Conservation (phyloP, 179 eudicot species). For the Patellifolia procumbens region DNA sequence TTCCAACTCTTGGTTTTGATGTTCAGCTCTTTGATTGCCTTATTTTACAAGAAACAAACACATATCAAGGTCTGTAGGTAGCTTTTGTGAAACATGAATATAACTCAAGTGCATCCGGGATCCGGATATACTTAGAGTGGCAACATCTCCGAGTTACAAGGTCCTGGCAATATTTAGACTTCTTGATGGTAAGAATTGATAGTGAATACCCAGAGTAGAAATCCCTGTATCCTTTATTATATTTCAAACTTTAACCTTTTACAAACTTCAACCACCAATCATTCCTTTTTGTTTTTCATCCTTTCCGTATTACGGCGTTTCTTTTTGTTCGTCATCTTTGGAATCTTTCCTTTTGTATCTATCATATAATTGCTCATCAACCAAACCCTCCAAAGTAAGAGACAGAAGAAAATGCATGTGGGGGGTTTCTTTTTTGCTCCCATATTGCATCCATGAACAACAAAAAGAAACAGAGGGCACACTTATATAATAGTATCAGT, state of each 20-base stretch:
- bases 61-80: slow-evolving; percentile 4
- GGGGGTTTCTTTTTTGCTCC: no score
- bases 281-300: no score
- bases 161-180: no score
- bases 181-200: background rate
- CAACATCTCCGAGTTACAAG: background rate
- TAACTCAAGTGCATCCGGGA: slow-evolving; percentile 4
- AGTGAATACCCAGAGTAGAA: background rate
- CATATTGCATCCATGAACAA: no score
- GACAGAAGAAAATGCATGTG: no score
- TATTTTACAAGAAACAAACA: slow-evolving; percentile 18
- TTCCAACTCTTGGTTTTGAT: slow-evolving; percentile 96
- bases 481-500: no score
- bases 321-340: no score
- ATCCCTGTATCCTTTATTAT: background rate
- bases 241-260: background rate
- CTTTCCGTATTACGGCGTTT: no score
- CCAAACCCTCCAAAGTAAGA: no score
- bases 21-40: slow-evolving; percentile 97
- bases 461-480: no score
- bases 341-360: no score
- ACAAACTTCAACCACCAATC: background rate
- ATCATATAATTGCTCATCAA: no score
- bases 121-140: background rate
- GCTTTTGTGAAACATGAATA: slow-evolving; percentile 8